Conservation (phyloP, 352 stramenopile species). For the Phytophthora citricola region DNA sequence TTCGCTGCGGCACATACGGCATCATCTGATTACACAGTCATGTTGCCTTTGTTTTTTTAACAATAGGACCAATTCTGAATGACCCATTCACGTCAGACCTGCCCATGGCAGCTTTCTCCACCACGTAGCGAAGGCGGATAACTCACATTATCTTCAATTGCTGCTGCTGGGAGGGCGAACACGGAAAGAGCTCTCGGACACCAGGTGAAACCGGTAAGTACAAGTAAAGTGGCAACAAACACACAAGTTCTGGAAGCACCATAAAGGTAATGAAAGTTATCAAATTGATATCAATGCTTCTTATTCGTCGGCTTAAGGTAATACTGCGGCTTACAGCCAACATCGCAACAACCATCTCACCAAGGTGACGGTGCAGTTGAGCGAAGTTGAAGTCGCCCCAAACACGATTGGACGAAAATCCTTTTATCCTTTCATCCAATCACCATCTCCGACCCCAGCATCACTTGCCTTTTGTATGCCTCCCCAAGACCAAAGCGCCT, state of each 20-base stretch:
- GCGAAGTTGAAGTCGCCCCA: conserved; percentile 8
- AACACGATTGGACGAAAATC: conserved; percentile 24
- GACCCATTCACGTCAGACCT: no score
- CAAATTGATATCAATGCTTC: no score
- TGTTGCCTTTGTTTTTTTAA: no score
- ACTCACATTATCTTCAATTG: neutral
- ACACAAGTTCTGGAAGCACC: no score
- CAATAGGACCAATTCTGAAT: no score
- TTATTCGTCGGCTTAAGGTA: no score
- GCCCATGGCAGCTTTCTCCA: neutral
- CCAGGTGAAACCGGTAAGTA: no score
- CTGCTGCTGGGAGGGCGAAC: neutral
- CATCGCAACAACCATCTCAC: no score
- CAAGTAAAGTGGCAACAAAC: no score
- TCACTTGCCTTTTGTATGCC: conserved; percentile 24
- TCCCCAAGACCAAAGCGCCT: conserved; percentile 20
- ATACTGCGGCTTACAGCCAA: neutral
- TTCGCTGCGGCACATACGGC: neutral
- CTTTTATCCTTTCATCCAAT: conserved; percentile 26
- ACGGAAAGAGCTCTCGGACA: no score
- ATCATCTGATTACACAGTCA: neutral
- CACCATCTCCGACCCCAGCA: neutral
- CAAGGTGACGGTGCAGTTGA: no score
- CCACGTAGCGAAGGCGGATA: neutral
- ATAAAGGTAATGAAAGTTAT: no score